Conservation (phyloP, 2,329 filamentous ascomycete species). For the Sporothrix curviconia region DNA sequence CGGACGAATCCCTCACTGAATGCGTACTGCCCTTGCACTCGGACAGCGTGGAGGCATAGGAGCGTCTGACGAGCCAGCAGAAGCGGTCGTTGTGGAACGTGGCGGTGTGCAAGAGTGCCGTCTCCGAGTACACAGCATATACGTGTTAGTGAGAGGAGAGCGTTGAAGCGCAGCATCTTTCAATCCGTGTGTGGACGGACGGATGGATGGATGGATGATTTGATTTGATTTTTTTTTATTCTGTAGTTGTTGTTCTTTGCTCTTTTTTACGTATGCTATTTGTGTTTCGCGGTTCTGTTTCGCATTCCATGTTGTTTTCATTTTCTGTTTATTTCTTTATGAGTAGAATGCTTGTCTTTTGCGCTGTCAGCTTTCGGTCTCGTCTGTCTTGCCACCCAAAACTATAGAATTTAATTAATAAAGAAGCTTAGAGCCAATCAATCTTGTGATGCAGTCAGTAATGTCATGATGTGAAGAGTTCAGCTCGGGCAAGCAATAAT, state of each 20-base stretch:
- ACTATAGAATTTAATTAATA: slow-evolving; percentile 3
- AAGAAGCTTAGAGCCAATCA: too few species aligned
- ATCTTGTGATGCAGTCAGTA: too few species aligned
- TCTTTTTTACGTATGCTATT: neutral
- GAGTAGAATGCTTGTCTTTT: slow-evolving; percentile 1
- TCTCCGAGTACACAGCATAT: neutral
- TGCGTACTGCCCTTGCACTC: slow-evolving; percentile 72
- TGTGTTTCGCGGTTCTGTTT: too few species aligned
- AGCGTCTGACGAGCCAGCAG: neutral
- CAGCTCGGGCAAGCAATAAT: too few species aligned
- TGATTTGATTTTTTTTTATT: neutral
- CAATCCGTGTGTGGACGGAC: neutral
- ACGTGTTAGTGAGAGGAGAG: too few species aligned
- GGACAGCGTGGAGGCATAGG: slow-evolving; percentile 25
- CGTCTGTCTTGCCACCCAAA: neutral
- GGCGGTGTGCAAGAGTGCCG: neutral
- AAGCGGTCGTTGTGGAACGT: neutral
- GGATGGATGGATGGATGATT: neutral
- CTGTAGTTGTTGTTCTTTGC: neutral
- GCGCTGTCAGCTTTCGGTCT: neutral
- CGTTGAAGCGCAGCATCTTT: neutral
- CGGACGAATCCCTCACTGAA: slow-evolving; percentile 77
- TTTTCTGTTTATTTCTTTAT: neutral
- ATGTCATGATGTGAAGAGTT: too few species aligned
- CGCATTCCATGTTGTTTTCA: too few species aligned